A percentile compares a stretch with the other conserved stretches of the same genome.
Evolutionary conservation across 78 protist genomes (phyloP).

Genomic region (Protostelium mycophagum): DNA sequence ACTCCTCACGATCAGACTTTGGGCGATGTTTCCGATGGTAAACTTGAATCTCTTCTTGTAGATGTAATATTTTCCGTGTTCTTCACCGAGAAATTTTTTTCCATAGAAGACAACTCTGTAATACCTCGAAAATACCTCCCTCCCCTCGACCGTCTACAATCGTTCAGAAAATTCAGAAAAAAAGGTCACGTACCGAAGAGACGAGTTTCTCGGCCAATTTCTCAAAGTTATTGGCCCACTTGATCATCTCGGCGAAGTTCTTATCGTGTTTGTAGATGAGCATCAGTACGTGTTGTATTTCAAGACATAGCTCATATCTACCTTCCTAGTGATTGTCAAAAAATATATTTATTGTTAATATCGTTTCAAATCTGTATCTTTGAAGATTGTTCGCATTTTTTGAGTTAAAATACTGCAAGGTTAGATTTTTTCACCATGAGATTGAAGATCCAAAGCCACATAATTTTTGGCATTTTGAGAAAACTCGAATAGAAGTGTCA

Average conservation of each 20-base stretch:
- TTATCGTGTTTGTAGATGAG: neutral
- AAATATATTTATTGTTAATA: neutral
- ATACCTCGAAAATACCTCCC: slow-evolving; percentile 29
- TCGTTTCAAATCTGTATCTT: neutral
- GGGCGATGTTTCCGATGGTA: neutral
- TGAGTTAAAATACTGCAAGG: too few species aligned
- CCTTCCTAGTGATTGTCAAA: neutral
- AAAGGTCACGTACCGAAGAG: neutral
- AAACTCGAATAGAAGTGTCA: too few species aligned
- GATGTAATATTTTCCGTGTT: slow-evolving; percentile 38
- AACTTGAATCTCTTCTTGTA: slow-evolving; percentile 22
- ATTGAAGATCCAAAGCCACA: too few species aligned
- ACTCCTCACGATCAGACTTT: neutral
- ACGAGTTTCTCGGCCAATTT: neutral
- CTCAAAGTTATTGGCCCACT: neutral
- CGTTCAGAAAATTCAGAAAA: neutral
- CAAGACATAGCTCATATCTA: neutral
- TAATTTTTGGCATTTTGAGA: too few species aligned
- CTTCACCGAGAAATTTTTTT: slow-evolving; percentile 10
- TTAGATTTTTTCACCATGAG: too few species aligned
- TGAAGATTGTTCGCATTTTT: neutral
- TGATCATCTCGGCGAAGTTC: neutral
- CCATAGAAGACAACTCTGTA: slow-evolving; percentile 57
- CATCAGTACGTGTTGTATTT: neutral
- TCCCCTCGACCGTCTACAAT: neutral